phyloP scores from a whole-genome alignment of 768 basidiomycete species.

The Leccinum obscurum region DNA sequence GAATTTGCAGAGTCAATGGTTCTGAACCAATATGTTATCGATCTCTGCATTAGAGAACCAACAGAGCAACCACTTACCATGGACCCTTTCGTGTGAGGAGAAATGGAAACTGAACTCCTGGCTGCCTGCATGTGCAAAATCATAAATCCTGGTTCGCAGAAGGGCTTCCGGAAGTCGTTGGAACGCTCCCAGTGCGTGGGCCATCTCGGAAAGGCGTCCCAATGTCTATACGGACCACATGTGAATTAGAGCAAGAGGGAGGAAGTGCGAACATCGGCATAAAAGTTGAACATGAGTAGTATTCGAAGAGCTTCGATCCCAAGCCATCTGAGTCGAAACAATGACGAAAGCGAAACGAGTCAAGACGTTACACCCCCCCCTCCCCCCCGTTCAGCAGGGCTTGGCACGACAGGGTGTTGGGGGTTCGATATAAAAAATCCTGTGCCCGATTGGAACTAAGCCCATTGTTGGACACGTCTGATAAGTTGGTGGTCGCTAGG shows the following conservation, averaged over 20 bases:
- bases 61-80: slow-evolving; percentile 7
- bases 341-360: neutral
- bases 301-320: neutral
- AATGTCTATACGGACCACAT: neutral
- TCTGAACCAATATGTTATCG: slow-evolving; percentile 9
- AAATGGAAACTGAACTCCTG: slow-evolving; percentile 1
- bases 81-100: slow-evolving; percentile 6
- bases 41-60: slow-evolving; percentile 11
- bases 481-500: neutral
- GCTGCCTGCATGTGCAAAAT: neutral
- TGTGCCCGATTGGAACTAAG: neutral
- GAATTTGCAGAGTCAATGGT: neutral
- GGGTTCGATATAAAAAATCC: neutral
- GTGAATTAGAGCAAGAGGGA: slow-evolving; percentile 13
- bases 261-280: neutral
- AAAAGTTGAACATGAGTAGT: neutral
- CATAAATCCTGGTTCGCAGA: neutral
- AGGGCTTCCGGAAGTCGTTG: slow-evolving; percentile 5
- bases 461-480: neutral
- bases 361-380: neutral
- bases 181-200: neutral
- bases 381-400: neutral
- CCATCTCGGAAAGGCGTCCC: neutral
- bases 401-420: neutral
- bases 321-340: slow-evolving; percentile 3